phyloP scores from a whole-genome alignment of 257 asterid genomes.

The Solanum commersonii region DNA sequence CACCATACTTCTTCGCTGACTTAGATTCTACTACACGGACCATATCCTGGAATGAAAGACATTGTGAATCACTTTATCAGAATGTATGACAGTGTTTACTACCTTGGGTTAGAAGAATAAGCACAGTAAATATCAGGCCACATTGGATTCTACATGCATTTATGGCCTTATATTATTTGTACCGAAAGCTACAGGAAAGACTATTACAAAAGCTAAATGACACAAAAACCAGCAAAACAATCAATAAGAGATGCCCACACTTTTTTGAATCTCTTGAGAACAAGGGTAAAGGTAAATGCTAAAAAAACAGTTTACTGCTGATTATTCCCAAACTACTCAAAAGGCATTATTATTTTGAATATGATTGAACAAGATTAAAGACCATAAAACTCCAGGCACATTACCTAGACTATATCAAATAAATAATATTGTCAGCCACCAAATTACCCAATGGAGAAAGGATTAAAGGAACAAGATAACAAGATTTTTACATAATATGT shows the following conservation, averaged over 20 bases:
- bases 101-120: not conserved
- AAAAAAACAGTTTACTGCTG: not conserved
- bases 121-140: not conserved
- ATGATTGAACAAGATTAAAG: not conserved
- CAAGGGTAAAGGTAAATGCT: not conserved
- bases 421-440: not conserved
- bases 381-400: not conserved
- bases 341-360: not conserved
- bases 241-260: not conserved
- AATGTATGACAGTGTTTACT: not conserved
- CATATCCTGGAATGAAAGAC: conserved; percentile 35
- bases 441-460: not conserved
- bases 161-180: no score
- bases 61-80: not conserved
- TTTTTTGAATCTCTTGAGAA: not conserved
- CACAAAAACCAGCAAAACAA: not conserved
- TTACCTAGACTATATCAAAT: not conserved
- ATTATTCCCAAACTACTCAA: not conserved
- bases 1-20: conserved; percentile 54
- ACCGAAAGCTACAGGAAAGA: not conserved
- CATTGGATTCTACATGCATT: not conserved
- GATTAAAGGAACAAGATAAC: not conserved
- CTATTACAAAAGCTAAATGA: not conserved
- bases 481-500: not conserved
- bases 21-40: conserved; percentile 50